phyloP scores from a whole-genome alignment of 768 basidiomycete species.

The Boletus bicolor region DNA sequence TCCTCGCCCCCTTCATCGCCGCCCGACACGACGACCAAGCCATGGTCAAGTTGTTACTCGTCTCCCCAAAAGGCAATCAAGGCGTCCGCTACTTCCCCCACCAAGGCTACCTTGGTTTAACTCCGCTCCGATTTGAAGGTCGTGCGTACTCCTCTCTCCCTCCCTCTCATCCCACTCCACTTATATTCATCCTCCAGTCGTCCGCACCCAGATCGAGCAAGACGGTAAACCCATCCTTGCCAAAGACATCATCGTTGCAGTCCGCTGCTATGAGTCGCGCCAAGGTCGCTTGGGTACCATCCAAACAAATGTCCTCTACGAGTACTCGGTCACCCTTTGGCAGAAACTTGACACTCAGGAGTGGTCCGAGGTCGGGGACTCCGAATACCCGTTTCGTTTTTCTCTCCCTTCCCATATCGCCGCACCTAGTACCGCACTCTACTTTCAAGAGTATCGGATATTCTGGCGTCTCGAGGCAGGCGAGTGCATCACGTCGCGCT shows the following conservation, averaged over 20 bases:
- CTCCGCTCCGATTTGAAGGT: slow-evolving; percentile 76
- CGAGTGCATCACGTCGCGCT: slow-evolving; percentile 33
- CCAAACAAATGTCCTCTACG: slow-evolving; percentile 65
- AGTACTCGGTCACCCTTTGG: slow-evolving; percentile 68
- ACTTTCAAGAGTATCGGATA: slow-evolving; percentile 75
- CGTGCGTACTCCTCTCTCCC: slow-evolving; percentile 38
- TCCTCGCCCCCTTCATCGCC: slow-evolving; percentile 12
- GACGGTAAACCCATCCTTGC: slow-evolving; percentile 67
- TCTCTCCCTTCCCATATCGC: slow-evolving; percentile 57
- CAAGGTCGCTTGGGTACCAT: slow-evolving; percentile 54
- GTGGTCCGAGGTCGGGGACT: slow-evolving; percentile 58
- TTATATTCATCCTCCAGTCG: slow-evolving; percentile 42
- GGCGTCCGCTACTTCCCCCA: slow-evolving; percentile 71
- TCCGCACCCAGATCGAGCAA: slow-evolving; percentile 66
- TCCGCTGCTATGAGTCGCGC: slow-evolving; percentile 82
- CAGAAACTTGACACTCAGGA: slow-evolving; percentile 54
- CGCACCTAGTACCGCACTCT: slow-evolving; percentile 62
- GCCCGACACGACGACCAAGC: slow-evolving; percentile 10
- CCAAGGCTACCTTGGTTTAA: slow-evolving; percentile 77
- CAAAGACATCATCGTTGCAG: slow-evolving; percentile 65
- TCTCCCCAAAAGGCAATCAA: slow-evolving; percentile 68
- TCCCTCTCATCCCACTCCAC: background rate
- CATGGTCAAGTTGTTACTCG: slow-evolving; percentile 70
- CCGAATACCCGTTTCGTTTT: slow-evolving; percentile 71
- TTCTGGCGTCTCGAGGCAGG: slow-evolving; percentile 85